A percentile compares a stretch with the other conserved stretches of the same genome.
phyloP scores from a whole-genome alignment of 106 monocot species.

The Acanthochlamys bracteata region DNA sequence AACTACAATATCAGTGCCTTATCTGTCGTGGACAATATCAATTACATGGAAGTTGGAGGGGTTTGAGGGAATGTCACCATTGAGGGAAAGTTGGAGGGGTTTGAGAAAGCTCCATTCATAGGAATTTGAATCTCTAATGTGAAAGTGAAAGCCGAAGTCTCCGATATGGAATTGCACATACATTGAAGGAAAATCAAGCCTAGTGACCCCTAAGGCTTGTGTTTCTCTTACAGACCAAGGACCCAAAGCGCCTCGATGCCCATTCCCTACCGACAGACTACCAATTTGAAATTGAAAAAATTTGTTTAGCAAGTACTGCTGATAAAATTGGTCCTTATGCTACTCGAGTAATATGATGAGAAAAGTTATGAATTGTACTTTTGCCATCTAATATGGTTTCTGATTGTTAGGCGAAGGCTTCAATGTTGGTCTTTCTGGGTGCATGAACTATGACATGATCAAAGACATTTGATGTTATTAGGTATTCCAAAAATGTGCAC shows the following conservation, averaged over 20 bases:
- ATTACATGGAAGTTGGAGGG: conserved; percentile 25
- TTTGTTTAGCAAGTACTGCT: no score
- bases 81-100: no score
- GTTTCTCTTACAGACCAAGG: conserved; percentile 1
- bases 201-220: conserved; percentile 15
- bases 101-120: no score
- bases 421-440: no score
- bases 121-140: no score
- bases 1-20: conserved; percentile 13
- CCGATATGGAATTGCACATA: conserved; percentile 21
- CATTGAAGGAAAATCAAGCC: conserved; percentile 11
- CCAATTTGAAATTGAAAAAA: conserved; percentile 1
- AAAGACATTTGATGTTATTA: no score
- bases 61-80: no score
- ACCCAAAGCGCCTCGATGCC: not conserved
- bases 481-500: no score
- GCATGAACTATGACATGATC: no score
- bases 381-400: no score
- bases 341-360: conserved; percentile 5
- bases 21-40: conserved; percentile 17
- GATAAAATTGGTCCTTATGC: no score
- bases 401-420: not conserved
- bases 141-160: conserved; percentile 12
- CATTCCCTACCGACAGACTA: conserved; percentile 13
- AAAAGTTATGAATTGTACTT: not conserved